Evolutionary conservation across 352 stramenopile species (phyloP).

Genomic region (Pythium periplocum): DNA sequence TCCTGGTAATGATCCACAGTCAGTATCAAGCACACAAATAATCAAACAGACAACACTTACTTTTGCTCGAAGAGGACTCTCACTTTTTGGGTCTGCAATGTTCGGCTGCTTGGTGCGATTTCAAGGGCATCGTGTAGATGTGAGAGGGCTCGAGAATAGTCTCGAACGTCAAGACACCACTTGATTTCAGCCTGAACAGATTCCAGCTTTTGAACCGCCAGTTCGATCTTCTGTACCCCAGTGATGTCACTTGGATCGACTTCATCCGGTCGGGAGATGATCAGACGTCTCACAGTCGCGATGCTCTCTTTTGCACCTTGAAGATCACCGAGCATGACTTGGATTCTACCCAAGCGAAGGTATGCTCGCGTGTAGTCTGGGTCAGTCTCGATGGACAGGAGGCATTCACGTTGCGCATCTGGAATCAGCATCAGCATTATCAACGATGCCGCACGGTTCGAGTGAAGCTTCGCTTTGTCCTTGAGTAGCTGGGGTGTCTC

Average conservation of each 20-base stretch:
- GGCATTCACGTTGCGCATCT: slow-evolving; percentile 68
- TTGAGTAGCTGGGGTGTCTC: slow-evolving; percentile 37
- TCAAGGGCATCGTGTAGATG: slow-evolving; percentile 44
- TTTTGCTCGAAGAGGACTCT: slow-evolving; percentile 59
- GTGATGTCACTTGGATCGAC: slow-evolving; percentile 33
- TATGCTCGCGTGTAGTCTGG: slow-evolving; percentile 70
- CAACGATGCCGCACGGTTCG: slow-evolving; percentile 68
- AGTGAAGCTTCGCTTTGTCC: slow-evolving; percentile 78
- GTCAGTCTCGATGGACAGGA: slow-evolving; percentile 55
- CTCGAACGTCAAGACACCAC: slow-evolving; percentile 41
- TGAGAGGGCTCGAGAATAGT: slow-evolving; percentile 39
- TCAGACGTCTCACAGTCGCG: slow-evolving; percentile 33
- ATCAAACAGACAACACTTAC: slow-evolving; percentile 25
- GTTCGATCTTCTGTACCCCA: slow-evolving; percentile 52
- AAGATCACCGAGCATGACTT: slow-evolving; percentile 60
- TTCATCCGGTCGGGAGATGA: slow-evolving; percentile 17
- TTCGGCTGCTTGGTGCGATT: slow-evolving; percentile 43
- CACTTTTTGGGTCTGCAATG: slow-evolving; percentile 60
- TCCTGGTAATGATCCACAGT: slow-evolving; percentile 22
- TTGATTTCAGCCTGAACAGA: slow-evolving; percentile 48
- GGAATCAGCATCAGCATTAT: slow-evolving; percentile 76
- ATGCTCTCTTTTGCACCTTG: slow-evolving; percentile 46
- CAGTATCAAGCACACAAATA: not conserved
- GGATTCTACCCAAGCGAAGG: slow-evolving; percentile 59
- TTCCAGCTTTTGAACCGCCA: slow-evolving; percentile 40